Conservation (phyloP, 345 rosid genomes). For the Populus deltoides region DNA sequence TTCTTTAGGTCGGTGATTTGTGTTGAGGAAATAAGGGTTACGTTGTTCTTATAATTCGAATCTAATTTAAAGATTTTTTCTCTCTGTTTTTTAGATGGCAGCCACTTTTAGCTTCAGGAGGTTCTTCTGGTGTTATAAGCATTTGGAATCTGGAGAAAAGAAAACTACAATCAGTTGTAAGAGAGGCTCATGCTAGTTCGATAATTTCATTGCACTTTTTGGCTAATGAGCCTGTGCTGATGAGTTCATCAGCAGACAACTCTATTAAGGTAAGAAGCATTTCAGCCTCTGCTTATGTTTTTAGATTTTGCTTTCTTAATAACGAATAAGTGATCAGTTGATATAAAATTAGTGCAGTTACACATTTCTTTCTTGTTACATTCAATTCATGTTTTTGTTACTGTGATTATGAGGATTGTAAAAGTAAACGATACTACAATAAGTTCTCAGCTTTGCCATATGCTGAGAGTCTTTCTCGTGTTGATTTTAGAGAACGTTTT, state of each 20-base stretch:
- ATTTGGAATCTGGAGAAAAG: slow-evolving; percentile 95
- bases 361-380: neutral
- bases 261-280: slow-evolving; percentile 67
- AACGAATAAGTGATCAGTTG: neutral
- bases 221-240: slow-evolving; percentile 92
- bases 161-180: slow-evolving; percentile 79
- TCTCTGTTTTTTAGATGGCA: slow-evolving; percentile 72
- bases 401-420: neutral
- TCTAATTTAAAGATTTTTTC: slow-evolving; percentile 8
- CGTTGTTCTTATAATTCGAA: neutral
- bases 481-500: too few relatives aligned
- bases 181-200: slow-evolving; percentile 91
- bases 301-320: neutral
- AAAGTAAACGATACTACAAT: neutral
- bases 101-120: slow-evolving; percentile 93
- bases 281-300: neutral
- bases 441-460: neutral
- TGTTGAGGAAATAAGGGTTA: neutral
- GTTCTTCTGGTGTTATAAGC: slow-evolving; percentile 93
- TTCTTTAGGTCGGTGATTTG: neutral
- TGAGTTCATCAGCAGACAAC: slow-evolving; percentile 95
- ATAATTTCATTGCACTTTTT: slow-evolving; percentile 76
- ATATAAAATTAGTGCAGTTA: neutral
- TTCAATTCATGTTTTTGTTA: neutral
- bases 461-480: neutral